Evolutionary conservation across 129 eudicot species (phyloP), one percentile per base, ranked within the genome.

Genomic region (Helianthus tuberosus): DNA sequence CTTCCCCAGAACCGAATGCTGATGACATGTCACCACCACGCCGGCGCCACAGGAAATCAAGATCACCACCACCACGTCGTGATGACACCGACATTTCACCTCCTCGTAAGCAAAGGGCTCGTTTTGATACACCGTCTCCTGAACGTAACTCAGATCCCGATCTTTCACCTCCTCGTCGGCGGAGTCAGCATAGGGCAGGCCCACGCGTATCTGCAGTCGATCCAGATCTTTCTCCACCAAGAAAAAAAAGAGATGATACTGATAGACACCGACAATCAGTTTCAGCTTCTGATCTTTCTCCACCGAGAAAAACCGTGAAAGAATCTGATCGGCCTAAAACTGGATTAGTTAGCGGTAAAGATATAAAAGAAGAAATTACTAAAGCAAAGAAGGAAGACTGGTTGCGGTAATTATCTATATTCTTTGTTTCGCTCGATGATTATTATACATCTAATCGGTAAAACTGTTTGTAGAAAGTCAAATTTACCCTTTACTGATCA

Each of bases 321-420:
- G 84, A 79, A 59, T 39, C 72, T 5, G 79, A 88, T 59, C 75
- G 55, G 61, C 84, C 85, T 25, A 91, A 84, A 84, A 91, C 91
- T 70, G 99, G 99, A 74, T 77, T 94, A 79, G 93, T 94, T 64
- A 88, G 87, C 8, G 99, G 99, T 32, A 69, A 69, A 82, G 96
- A 94, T 75, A 80, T 94, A 23, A 91, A 87, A 78, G 86, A 88
- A 69, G 97, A 94, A 83, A 85, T 88, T 76, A 65, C 77, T 25
- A 88, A 67, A 83, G 84, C 64, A 66, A 94, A 74, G 80, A 85
- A 86, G 65, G 96, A 84, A 71, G 96, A 91, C 11, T 88, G 61
- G 86, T 73, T 82, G 75, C 88, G 97, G 99, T 94, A 77, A 86
- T 27, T 10, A 25, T 47, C 55, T 11, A 16, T 53, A 20, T 57